A percentile compares a stretch with the other conserved stretches of the same genome.
phyloP scores from a whole-genome alignment of 441 rosid genomes.

The Pelargonium fulgidum region DNA sequence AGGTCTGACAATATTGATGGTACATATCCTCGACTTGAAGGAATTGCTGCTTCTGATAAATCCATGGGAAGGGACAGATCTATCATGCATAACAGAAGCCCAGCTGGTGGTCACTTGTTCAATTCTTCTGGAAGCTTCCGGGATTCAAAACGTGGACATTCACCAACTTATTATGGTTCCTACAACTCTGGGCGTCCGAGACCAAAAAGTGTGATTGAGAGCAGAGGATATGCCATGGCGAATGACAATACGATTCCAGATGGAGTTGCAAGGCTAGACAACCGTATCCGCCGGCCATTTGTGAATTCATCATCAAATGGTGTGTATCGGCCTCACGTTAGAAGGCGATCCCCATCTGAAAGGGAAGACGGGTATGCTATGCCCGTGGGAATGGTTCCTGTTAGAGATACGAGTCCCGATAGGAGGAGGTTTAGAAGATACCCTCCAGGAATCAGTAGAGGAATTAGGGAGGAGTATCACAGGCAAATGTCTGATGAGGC shows the following conservation, averaged over 20 bases:
- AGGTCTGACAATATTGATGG: constrained; percentile 28
- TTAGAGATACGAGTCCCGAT: constrained; percentile 35
- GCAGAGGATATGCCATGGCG: constrained; percentile 25
- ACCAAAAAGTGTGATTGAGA: constrained; percentile 29
- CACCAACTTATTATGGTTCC: constrained; percentile 22
- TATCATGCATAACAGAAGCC: constrained; percentile 29
- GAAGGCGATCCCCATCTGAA: constrained; percentile 28
- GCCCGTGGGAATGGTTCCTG: constrained; percentile 21
- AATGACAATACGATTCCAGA: constrained; percentile 29
- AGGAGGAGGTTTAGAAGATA: constrained; percentile 36
- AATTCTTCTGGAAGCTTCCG: constrained; percentile 22
- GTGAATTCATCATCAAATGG: constrained; percentile 26
- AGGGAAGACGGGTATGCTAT: constrained; percentile 25
- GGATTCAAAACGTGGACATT: constrained; percentile 31
- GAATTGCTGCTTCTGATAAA: constrained; percentile 25
- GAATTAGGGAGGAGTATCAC: constrained; percentile 31
- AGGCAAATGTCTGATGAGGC: constrained; percentile 26
- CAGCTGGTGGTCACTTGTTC: constrained; percentile 24
- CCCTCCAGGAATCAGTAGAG: constrained; percentile 23
- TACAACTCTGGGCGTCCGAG: constrained; percentile 29
- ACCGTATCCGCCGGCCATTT: constrained; percentile 30
- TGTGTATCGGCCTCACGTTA: constrained; percentile 24
- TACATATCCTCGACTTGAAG: constrained; percentile 24
- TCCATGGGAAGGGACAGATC: constrained; percentile 32
- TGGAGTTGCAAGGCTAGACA: constrained; percentile 28